These are phyloP conservation scores for Lactarius vividus DNA, from an alignment of 768 basidiomycete species.

Conservation along the genomic window DNA sequence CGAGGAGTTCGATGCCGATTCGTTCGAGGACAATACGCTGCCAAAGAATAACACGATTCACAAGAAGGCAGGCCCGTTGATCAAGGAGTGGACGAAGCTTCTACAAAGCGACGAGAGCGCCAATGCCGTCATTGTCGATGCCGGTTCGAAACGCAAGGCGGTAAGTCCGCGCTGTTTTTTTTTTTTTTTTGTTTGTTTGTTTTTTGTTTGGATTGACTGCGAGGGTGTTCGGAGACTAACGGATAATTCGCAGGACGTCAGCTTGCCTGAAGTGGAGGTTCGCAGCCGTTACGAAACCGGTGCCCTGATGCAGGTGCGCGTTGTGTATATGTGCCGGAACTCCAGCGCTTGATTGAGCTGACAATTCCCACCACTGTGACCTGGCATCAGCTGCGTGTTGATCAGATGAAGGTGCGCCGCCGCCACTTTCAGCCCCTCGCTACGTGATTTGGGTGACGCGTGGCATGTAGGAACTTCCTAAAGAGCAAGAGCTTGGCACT, in stretches of 20 bases:
- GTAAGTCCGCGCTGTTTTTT: constrained; percentile 41
- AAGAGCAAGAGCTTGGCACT: constrained; percentile 59
- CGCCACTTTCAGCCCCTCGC: background rate
- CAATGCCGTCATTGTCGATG: constrained; percentile 44
- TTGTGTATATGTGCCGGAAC: constrained; percentile 4
- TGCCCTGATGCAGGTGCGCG: constrained; percentile 59
- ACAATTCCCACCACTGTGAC: background rate
- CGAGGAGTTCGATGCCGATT: constrained; percentile 76
- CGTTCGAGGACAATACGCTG: constrained; percentile 78
- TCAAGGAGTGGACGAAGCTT: constrained; percentile 68
- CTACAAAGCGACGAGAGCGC: constrained; percentile 65
- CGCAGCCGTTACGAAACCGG: constrained; percentile 61
- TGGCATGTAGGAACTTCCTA: constrained; percentile 61
- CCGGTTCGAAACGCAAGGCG: constrained; percentile 68
- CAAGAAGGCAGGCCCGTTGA: constrained; percentile 58
- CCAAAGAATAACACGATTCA: constrained; percentile 79
- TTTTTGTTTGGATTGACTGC: background rate
- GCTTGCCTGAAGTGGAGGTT: constrained; percentile 70
- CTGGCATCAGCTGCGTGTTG: constrained; percentile 59
- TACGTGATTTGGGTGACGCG: constrained; percentile 14
- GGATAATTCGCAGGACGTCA: constrained; percentile 47
- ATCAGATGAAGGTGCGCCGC: constrained; percentile 68
- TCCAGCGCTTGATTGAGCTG: constrained; percentile 13
- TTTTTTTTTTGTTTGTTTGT: background rate
- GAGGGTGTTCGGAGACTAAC: background rate